A percentile compares a stretch with the other conserved stretches of the same genome.
Evolutionary conservation across 1,139 yeast species (phyloP).

Genomic region (Meyerozyma sp.): DNA sequence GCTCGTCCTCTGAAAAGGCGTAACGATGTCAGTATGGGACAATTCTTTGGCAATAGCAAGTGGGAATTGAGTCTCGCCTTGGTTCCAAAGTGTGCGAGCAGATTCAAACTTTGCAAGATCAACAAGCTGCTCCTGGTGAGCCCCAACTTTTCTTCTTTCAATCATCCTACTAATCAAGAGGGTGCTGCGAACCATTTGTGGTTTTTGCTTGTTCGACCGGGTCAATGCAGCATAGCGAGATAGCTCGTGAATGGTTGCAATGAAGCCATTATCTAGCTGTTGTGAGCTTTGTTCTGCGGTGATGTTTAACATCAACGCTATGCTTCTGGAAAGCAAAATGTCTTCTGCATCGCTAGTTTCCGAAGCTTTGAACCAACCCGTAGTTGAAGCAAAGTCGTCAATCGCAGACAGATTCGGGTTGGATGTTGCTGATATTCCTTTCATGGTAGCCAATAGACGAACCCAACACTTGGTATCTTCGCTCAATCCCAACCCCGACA

Average conservation of each 20-base stretch:
- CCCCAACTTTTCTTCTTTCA: constrained; percentile 3
- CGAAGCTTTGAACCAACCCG: constrained; percentile 34
- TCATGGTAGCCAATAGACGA: constrained; percentile 30
- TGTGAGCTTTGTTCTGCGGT: constrained; percentile 1
- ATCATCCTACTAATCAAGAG: constrained; percentile 32
- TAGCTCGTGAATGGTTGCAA: constrained; percentile 34
- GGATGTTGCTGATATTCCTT: constrained; percentile 18
- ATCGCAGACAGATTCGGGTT: constrained; percentile 2
- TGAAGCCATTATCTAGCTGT: constrained; percentile 11
- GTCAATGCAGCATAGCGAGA: constrained; percentile 36
- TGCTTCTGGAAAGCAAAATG: constrained; percentile 33
- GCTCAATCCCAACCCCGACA: constrained; percentile 3
- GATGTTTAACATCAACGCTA: constrained; percentile 22
- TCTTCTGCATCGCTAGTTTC: constrained; percentile 36
- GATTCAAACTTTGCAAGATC: constrained; percentile 39
- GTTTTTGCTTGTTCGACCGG: constrained; percentile 30
- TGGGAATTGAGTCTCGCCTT: constrained; percentile 49
- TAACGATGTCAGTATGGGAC: constrained; percentile 13
- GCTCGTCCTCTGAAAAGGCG: constrained; percentile 17
- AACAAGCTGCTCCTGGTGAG: constrained; percentile 8
- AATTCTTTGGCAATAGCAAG: constrained; percentile 41
- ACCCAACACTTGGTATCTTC: constrained; percentile 21
- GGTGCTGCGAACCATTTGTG: constrained; percentile 47
- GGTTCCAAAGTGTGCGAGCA: constrained; percentile 57
- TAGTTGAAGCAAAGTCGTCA: constrained; percentile 7